Conservation (phyloP, 2,329 filamentous ascomycete species). For the Aspergillus novoparasiticus region DNA sequence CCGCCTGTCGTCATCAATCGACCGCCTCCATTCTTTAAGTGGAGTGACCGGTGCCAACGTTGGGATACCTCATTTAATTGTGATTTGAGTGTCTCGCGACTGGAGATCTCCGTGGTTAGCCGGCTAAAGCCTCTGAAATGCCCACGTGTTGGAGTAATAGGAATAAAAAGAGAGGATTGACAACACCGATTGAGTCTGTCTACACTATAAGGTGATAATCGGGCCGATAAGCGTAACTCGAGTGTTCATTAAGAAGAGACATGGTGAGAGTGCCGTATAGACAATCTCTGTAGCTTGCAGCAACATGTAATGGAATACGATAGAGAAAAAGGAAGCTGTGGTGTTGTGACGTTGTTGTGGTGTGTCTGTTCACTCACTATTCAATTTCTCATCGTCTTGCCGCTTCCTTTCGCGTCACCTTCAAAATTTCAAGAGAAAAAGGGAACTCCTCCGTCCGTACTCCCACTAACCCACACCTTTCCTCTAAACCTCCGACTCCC, state of each 20-base stretch:
- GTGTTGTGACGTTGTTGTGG: constrained; percentile 3
- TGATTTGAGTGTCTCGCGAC: not conserved
- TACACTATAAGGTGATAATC: not conserved
- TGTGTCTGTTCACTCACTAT: not conserved
- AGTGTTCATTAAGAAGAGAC: not conserved
- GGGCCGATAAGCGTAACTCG: not conserved
- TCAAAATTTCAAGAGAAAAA: not conserved
- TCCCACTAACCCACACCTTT: not conserved
- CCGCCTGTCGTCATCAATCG: constrained; percentile 15
- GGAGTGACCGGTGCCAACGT: not conserved
- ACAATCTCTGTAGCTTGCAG: not conserved
- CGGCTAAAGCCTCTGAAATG: not conserved
- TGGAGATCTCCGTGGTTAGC: not conserved
- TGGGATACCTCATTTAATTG: not conserved
- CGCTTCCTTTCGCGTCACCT: constrained; percentile 5
- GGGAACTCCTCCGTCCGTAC: not conserved
- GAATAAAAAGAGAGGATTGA: not conserved
- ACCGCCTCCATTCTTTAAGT: not conserved
- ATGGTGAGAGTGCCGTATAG: not conserved
- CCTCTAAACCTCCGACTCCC: not conserved
- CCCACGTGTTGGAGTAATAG: not conserved
- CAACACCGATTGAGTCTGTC: not conserved
- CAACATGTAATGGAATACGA: not conserved
- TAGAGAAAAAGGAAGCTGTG: not conserved
- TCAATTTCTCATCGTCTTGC: not conserved